Evolutionary conservation across 192 early-diverging fungal genomes (phyloP).

Genomic region (Entomortierella beljakovae): DNA sequence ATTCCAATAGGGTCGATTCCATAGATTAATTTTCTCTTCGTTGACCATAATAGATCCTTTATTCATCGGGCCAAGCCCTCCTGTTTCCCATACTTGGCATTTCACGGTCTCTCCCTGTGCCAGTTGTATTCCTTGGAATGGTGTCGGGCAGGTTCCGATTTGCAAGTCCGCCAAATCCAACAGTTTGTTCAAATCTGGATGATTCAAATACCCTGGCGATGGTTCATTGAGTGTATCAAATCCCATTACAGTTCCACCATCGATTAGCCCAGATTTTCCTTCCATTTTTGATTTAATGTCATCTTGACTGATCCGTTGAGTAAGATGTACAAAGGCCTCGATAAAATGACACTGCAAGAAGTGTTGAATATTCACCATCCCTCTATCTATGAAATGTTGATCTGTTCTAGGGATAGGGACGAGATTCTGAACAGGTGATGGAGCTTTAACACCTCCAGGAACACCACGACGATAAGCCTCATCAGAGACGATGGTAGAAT

Average conservation of each 20-base stretch:
- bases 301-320: conserved; percentile 43
- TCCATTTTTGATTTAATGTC: conserved; percentile 13
- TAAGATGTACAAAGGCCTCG: conserved; percentile 54
- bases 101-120: conserved; percentile 57
- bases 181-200: conserved; percentile 56
- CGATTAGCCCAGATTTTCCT: background rate
- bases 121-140: conserved; percentile 59
- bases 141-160: conserved; percentile 63
- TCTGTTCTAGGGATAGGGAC: conserved; percentile 29
- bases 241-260: conserved; percentile 56
- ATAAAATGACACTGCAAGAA: conserved; percentile 65
- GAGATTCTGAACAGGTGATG: conserved; percentile 39
- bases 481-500: conserved; percentile 23
- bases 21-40: conserved; percentile 32
- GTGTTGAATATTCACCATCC: conserved; percentile 61
- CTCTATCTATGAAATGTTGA: conserved; percentile 26
- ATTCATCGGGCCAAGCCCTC: conserved; percentile 57
- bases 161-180: conserved; percentile 56
- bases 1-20: conserved; percentile 43
- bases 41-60: conserved; percentile 56
- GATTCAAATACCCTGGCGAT: conserved; percentile 57
- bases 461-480: conserved; percentile 40
- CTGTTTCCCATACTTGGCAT: conserved; percentile 61
- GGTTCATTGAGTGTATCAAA: conserved; percentile 71
- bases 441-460: conserved; percentile 23